These are phyloP conservation scores for Sugiyamaella japonica DNA, from an alignment of 1,139 yeast genomes.

Conservation along the genomic window DNA sequence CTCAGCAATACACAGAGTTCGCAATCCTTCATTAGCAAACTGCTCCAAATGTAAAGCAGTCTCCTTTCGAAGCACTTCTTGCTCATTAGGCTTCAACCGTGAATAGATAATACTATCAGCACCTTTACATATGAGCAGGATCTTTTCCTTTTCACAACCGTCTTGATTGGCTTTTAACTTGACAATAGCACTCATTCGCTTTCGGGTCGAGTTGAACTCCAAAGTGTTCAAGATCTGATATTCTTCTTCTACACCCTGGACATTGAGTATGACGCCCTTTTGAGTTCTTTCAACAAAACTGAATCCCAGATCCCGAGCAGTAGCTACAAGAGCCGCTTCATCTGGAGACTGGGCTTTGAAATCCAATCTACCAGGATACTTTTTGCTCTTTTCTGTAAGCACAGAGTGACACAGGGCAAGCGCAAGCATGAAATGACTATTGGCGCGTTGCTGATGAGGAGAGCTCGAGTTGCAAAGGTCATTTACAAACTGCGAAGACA, in stretches of 20 bases:
- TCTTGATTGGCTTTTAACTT: conserved; percentile 57
- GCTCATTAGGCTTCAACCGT: conserved; percentile 58
- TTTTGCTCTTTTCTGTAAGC: conserved; percentile 66
- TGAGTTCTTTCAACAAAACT: conserved; percentile 75
- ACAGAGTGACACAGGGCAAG: conserved; percentile 92
- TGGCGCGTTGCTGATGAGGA: conserved; percentile 58
- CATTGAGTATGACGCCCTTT: conserved; percentile 63
- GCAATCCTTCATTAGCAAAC: conserved; percentile 93
- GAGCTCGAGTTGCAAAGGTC: conserved; percentile 56
- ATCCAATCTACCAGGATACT: conserved; percentile 56
- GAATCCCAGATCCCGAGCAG: conserved; percentile 91
- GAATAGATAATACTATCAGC: conserved; percentile 91
- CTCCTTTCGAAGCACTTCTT: conserved; percentile 54
- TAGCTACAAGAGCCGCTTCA: conserved; percentile 92
- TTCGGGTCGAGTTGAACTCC: conserved; percentile 88
- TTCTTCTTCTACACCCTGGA: conserved; percentile 71
- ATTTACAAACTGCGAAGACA: conserved; percentile 63
- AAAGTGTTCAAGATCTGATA: conserved; percentile 74
- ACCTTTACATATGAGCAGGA: conserved; percentile 76
- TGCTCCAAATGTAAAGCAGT: conserved; percentile 88
- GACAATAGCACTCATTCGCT: conserved; percentile 93
- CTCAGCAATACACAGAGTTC: conserved; percentile 91
- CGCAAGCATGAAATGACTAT: conserved; percentile 80
- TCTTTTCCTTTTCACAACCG: conserved; percentile 44
- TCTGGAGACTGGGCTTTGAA: conserved; percentile 98